phyloP scores from a whole-genome alignment of 2,329 filamentous ascomycete genomes.

The Tolypocladium inflatum region DNA sequence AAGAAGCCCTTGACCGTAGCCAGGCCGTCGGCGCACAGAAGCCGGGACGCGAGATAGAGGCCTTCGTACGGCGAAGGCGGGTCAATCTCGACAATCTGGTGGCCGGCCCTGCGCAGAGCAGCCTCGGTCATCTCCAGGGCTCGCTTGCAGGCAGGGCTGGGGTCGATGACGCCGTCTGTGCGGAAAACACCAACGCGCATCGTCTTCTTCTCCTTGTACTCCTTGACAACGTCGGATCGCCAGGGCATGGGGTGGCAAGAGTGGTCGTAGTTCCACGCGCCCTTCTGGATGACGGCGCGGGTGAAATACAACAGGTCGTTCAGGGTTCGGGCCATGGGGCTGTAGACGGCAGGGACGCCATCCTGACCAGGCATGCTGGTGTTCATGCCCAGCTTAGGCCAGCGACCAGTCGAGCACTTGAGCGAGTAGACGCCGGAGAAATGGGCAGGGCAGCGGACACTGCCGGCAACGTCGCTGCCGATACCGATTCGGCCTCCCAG shows the following conservation, averaged over 20 bases:
- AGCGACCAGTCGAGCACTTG: slow-evolving; percentile 79
- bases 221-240: slow-evolving; percentile 51
- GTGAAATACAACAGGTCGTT: slow-evolving; percentile 81
- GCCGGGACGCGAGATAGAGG: slow-evolving; percentile 64
- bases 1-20: slow-evolving; percentile 70
- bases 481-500: slow-evolving; percentile 80
- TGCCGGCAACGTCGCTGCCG: slow-evolving; percentile 84
- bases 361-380: slow-evolving; percentile 93
- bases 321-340: slow-evolving; percentile 82
- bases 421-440: slow-evolving; percentile 85
- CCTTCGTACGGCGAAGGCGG: slow-evolving; percentile 67
- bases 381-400: slow-evolving; percentile 75
- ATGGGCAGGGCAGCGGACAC: slow-evolving; percentile 77
- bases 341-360: slow-evolving; percentile 80
- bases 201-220: slow-evolving; percentile 50
- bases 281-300: slow-evolving; percentile 64
- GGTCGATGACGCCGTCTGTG: slow-evolving; percentile 75
- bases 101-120: slow-evolving; percentile 62
- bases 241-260: slow-evolving; percentile 79
- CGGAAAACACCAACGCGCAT: slow-evolving; percentile 68
- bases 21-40: slow-evolving; percentile 80
- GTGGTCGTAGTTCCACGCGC: slow-evolving; percentile 84
- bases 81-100: slow-evolving; percentile 57
- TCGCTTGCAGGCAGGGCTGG: slow-evolving; percentile 72
- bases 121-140: slow-evolving; percentile 62